Evolutionary conservation across 2,329 filamentous ascomycete genomes (phyloP), one percentile per base, ranked within the genome.

Genomic region (Paracoccidioides lutzii): DNA sequence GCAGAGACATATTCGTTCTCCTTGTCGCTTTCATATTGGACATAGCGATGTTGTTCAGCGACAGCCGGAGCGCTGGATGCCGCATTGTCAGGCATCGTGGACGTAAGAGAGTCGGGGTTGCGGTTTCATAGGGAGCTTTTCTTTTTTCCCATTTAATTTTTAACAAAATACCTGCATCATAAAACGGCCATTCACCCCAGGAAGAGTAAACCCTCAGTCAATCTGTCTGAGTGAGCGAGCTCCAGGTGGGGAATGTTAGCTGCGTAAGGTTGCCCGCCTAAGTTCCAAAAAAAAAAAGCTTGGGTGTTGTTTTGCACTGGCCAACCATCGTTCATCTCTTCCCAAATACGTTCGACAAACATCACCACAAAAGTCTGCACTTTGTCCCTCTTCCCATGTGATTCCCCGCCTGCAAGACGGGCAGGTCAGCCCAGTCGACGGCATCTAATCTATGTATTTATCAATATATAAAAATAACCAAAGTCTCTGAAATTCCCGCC

Each of bases 1-100:
- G 89, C 83, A 40, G 90, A 83, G 44, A 98, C 82, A 68, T 93
- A 84, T 55, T 75, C 73, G 53, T 79, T 77, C 66, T 85, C 83
- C 61, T 81, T 80, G 52, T 75, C 67, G 55, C 71, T 69, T 59
- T 81, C 76, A 67, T 85, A 86, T 63, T 79, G 79, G 58, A 81
- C 68, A 67, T 84, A 84, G 60, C 71, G 75, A 61, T 79, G 52
- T 2, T 43, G n/a, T 42, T n/a, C 40, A 37, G 51, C 51, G 51
- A 40, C 28, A 14, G 22, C 22, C 8, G 43, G 52, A 12, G 33
- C 5, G 14, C 14, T n/a, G 37, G 49, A 40, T 32, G 22, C 52
- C 41, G 52, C 52, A 53, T 30, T 38, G 52, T 53, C 53, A 33
- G 53, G 14, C 42, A 46, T 54, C 14, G 30, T 53, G 51, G 51